Evolutionary conservation across 441 rosid genomes (phyloP), one percentile per base, ranked within the genome.

Genomic region (Populus hybrid): DNA sequence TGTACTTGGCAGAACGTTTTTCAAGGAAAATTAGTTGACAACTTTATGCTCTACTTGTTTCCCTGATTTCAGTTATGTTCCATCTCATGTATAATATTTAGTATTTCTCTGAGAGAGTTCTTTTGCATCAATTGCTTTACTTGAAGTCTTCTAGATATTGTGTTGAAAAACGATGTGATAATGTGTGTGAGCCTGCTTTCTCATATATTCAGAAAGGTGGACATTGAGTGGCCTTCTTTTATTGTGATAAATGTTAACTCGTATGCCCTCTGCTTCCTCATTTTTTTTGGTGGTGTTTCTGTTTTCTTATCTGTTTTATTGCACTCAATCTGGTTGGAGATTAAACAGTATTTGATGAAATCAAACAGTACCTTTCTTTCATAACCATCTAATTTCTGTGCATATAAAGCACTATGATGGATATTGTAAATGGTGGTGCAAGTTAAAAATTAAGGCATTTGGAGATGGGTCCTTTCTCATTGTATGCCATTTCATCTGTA

Each of bases 401-500:
- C 30, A 12, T 36, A n/a, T 14, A 18, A 21, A 70, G 46, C 32
- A 26, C 46, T 7, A 23, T 70, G 23, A 50, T 35, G 61, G 24
- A n/a, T 21, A 34, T 21, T 73, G 23, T 30, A 57, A 64, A 35
- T 65, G 42, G 46, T 10, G 34, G 46, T 38, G 28, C 57, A 26
- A 24, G 50, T 73, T 23, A 34, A 75, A 70, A 77, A 42, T 16
- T 72, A 75, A 38, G 74, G 75, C 67, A n/a, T 74, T 70, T 67
- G 36, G 66, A 30, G 75, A 42, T 40, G 72, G 68, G 35, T 6
- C 73, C 18, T 46, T 59, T 67, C 2, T 32, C 72, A 18, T 59
- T 40, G 42, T 14, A 50, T 78, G 46, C 76, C 20, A 57, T 77
- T 36, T 73, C 36, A 30, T 34, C 30, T 80, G 40, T 86, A 92